These are phyloP conservation scores for Crucihimalaya himalaica DNA, from an alignment of 345 rosid genomes.

Conservation along the genomic window DNA sequence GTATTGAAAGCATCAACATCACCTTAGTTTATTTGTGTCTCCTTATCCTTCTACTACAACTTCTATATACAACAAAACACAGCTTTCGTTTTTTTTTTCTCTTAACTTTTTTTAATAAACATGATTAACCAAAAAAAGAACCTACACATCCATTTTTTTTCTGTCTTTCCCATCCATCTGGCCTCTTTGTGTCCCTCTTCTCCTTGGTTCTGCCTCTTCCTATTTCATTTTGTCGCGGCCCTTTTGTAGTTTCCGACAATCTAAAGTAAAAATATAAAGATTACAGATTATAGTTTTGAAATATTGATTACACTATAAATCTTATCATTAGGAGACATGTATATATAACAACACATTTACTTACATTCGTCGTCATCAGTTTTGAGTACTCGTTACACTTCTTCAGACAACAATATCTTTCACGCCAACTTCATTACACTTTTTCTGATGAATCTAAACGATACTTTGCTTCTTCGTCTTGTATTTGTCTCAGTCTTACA, in stretches of 20 bases:
- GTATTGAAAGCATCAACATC: constrained; percentile 28
- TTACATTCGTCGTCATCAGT: constrained; percentile 75
- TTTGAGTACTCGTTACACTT: constrained; percentile 50
- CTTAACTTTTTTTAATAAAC: background rate
- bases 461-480: constrained; percentile 67
- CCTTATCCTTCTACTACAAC: constrained; percentile 31
- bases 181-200: constrained; percentile 18
- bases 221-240: constrained; percentile 19
- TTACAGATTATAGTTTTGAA: background rate
- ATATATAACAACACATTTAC: constrained; percentile 27
- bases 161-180: constrained; percentile 22
- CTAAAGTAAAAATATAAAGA: background rate
- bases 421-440: constrained; percentile 66
- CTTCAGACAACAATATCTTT: constrained; percentile 55
- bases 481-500: constrained; percentile 56
- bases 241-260: constrained; percentile 21
- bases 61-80: constrained; percentile 25
- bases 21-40: constrained; percentile 27
- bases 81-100: constrained; percentile 11
- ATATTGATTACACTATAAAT: background rate
- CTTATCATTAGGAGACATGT: constrained; percentile 2
- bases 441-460: constrained; percentile 35
- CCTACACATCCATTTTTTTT: background rate
- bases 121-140: constrained; percentile 3
- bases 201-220: constrained; percentile 9